Conservation (phyloP, 192 early-diverging fungal genomes). For the Backusella macrospora region DNA sequence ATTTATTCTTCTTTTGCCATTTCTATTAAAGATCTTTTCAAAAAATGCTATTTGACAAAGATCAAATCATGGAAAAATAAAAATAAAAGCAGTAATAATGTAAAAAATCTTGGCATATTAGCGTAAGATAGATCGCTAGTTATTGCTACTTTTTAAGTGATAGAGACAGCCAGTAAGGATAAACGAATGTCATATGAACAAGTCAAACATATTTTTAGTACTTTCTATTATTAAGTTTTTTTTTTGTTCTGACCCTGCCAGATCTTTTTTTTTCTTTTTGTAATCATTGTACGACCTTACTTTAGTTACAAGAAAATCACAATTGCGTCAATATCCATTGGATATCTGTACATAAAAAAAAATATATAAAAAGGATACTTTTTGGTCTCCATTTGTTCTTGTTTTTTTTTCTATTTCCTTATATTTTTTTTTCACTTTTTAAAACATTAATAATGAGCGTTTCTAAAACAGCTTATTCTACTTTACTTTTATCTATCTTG, state of each 20-base stretch:
- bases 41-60: background rate
- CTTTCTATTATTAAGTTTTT: slow-evolving; percentile 3
- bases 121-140: background rate
- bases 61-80: no score
- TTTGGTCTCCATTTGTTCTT: background rate
- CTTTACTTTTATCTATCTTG: background rate
- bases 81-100: background rate
- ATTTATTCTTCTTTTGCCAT: background rate
- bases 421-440: background rate
- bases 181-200: background rate
- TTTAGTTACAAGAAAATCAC: background rate
- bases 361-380: background rate
- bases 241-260: background rate
- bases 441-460: background rate
- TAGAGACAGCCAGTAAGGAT: background rate
- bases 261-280: slow-evolving; percentile 5
- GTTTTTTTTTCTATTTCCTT: background rate
- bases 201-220: background rate
- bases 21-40: background rate
- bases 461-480: background rate
- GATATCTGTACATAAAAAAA: background rate
- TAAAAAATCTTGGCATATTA: background rate
- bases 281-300: background rate
- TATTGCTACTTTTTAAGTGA: background rate
- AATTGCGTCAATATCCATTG: slow-evolving; percentile 8